These are phyloP conservation scores for Xylariaceae sp. DNA, from an alignment of 2,329 filamentous ascomycete species.

Conservation along the genomic window DNA sequence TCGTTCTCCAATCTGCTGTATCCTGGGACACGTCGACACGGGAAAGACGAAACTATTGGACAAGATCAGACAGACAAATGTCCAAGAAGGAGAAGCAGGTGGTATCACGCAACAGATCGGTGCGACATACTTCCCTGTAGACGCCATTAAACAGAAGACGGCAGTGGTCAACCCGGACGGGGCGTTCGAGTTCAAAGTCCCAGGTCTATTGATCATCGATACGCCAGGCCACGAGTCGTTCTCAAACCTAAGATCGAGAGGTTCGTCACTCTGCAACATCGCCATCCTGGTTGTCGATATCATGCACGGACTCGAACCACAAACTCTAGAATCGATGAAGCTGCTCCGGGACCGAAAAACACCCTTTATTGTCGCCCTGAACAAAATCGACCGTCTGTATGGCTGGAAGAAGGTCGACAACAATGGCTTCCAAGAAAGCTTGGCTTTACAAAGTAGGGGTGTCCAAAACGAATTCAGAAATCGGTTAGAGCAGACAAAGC, in stretches of 20 bases:
- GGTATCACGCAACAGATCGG: constrained; percentile 99
- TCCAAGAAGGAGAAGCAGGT: constrained; percentile 98
- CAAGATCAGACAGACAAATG: constrained; percentile 97
- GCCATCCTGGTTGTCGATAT: constrained; percentile 99
- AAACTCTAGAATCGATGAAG: constrained; percentile 96
- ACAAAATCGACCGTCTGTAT: constrained; percentile 99
- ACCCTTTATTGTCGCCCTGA: constrained; percentile 96
- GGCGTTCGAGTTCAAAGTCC: constrained; percentile 94
- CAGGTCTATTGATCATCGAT: constrained; percentile 94
- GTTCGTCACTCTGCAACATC: constrained; percentile 98
- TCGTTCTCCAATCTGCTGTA: constrained; percentile 98
- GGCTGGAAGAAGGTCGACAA: constrained; percentile 99
- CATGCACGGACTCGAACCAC: constrained; percentile 97
- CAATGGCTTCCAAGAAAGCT: constrained; percentile 94
- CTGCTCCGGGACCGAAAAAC: constrained; percentile 91
- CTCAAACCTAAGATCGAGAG: constrained; percentile 94
- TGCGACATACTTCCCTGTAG: constrained; percentile 97
- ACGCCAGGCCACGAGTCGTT: constrained; percentile 99
- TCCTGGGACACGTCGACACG: constrained; percentile 99
- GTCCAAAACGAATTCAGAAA: constrained; percentile 95
- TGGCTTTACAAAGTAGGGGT: constrained; percentile 86
- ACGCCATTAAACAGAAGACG: constrained; percentile 90
- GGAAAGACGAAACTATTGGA: constrained; percentile 99
- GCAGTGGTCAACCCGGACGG: constrained; percentile 89
- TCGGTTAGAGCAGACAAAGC: constrained; percentile 85